Percentiles rank a stretch among this genome's conserved stretches.
Conservation (phyloP, 306 rosid genomes). For the Rosa persica region DNA sequence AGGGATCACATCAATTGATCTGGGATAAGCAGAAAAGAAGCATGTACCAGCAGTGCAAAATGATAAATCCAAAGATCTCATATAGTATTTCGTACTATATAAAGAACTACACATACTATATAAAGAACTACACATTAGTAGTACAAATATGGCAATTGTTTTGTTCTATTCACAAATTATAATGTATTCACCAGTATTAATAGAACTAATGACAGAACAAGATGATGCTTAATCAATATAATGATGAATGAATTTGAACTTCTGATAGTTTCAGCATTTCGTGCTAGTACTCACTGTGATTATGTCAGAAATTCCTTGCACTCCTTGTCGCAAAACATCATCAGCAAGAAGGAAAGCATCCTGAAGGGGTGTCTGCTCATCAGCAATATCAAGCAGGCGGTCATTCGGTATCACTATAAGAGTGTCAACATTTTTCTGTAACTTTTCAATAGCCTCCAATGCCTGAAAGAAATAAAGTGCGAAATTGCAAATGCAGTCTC, state of each 20-base stretch:
- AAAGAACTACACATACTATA: not conserved
- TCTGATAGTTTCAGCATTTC: conserved; percentile 5
- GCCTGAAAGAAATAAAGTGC: conserved; percentile 55
- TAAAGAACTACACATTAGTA: not conserved
- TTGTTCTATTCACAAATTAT: conserved; percentile 1
- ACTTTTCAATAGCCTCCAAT: conserved; percentile 87
- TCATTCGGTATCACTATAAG: conserved; percentile 97
- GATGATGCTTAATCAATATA: not conserved
- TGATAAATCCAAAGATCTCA: conserved; percentile 12
- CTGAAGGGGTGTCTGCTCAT: conserved; percentile 89
- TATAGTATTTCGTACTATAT: not conserved
- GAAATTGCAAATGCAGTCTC: not conserved
- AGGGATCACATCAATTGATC: conserved; percentile 17
- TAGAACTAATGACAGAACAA: not conserved
- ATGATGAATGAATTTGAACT: conserved; percentile 1
- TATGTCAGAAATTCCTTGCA: conserved; percentile 96
- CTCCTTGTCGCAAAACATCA: conserved; percentile 97
- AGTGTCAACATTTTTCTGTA: conserved; percentile 96
- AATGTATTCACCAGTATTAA: not conserved
- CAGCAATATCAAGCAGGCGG: conserved; percentile 91
- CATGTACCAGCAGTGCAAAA: not conserved
- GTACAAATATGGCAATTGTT: not conserved
- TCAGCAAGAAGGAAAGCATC: conserved; percentile 94
- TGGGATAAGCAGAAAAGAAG: conserved; percentile 7
- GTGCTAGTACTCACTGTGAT: conserved; percentile 65